Evolutionary conservation across 2,329 filamentous ascomycete species (phyloP), one percentile per base, ranked within the genome.

Genomic region (Paramyrothecium roridum): DNA sequence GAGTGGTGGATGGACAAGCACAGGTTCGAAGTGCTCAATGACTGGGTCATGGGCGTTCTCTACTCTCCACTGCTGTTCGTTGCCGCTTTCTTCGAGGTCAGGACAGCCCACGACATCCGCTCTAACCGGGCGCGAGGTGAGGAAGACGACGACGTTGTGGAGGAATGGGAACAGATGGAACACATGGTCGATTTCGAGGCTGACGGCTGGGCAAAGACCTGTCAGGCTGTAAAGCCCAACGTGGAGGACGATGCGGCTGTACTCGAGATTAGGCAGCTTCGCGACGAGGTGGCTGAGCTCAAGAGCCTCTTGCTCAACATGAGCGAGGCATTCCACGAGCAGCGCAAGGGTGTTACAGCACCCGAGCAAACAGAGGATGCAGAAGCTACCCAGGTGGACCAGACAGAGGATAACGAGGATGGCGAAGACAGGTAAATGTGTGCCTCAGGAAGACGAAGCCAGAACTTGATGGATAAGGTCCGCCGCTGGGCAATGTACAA

Each of bases 1-100:
- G 95, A 98, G 76, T 99, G 95, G 95, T 99, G 93, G 95, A 81
- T 99, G 79, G 76, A 84, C n/a, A 83, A 84, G 58, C 65, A 77
- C 8, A 72, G 72, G 2, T 99, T 98, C 69, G 88, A 93, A 62
- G 81, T 82, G 34, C 75, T 98, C 54, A 99, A 99, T 71, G 90
- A 98, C 70, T 80, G 85, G 53, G 86, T 98, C 65, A 97, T 98
- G 93, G 88, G 81, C 1, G 65, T 88, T 48, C 80, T 97, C 16
- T 99, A 99, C 75, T 89, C 85, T 0, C 95, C 95, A 0, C 74
- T 98, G 0, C 80, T 99, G 0, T 66, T 96, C 10, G 74, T 93
- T 11, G 91, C 91, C 0, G 92, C 93, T 0, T 83, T 81, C 58
- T 78, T 89, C 50, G 91, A 95, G 72, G 84, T 80, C 13, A 79